phyloP scores from a whole-genome alignment of 2,329 filamentous ascomycete species.

The Grosmannia huntii region DNA sequence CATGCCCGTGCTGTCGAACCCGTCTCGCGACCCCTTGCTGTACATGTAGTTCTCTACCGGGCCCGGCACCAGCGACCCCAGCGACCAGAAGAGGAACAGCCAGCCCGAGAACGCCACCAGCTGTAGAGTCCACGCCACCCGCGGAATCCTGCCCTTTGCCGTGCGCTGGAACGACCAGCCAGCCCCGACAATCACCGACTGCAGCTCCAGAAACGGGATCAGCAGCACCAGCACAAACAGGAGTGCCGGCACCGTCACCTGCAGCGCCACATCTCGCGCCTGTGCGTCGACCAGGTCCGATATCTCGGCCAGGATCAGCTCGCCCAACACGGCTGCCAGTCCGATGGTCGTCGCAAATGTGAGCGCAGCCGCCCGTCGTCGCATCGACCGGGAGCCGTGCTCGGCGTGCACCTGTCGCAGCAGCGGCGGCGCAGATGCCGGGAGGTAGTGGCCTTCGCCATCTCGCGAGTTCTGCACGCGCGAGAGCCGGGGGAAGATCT shows the following conservation, averaged over 20 bases:
- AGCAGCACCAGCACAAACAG: constrained; percentile 60
- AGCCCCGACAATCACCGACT: constrained; percentile 42
- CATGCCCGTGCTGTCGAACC: constrained; percentile 20
- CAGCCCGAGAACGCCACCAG: constrained; percentile 49
- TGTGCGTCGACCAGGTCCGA: constrained; percentile 57
- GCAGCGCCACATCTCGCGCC: constrained; percentile 55
- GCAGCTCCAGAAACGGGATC: constrained; percentile 69
- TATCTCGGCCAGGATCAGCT: constrained; percentile 75
- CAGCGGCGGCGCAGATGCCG: constrained; percentile 45
- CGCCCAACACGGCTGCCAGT: constrained; percentile 62
- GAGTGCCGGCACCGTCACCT: constrained; percentile 56
- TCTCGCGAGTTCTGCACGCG: constrained; percentile 36
- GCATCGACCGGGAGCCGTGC: constrained; percentile 38
- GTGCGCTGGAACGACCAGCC: constrained; percentile 52
- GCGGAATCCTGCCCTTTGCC: constrained; percentile 41
- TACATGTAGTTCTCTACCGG: constrained; percentile 13
- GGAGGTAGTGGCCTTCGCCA: constrained; percentile 49
- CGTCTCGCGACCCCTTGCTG: constrained; percentile 14
- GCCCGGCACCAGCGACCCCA: constrained; percentile 45
- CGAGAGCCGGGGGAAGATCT: constrained; percentile 62
- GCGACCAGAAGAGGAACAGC: constrained; percentile 64
- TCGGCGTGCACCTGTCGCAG: constrained; percentile 47
- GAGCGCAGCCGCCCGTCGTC: constrained; percentile 40
- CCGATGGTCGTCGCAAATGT: constrained; percentile 69
- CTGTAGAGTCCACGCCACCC: constrained; percentile 53